Base-by-base conservation (phyloP, 1,284 basidiomycete species). In the Marasmius oreades region DNA sequence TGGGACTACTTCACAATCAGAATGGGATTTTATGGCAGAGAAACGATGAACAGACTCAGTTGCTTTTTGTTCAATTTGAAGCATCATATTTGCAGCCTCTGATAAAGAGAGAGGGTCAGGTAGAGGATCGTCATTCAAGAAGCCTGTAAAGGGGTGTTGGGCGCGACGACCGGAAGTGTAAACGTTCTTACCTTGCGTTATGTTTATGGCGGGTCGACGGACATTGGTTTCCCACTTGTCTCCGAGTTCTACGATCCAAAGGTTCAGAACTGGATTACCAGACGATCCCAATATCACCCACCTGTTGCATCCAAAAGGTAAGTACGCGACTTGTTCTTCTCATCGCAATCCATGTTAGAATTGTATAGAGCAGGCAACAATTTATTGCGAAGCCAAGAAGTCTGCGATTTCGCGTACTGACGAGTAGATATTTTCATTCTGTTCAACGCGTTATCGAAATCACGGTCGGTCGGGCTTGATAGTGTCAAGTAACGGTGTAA, bases 381-480 rank as follows among this genome's bases (percentile, higher is more conserved):
- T 70, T 97, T 95, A 67, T 94, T 95, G 39, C 85, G 81, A 52
- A 99, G 87, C 97, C 97, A 99, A 51, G 88, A 87, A 37, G 95
- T 78, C 69, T 99, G 97, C 18, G 87, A 80, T 68, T 91, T 93
- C 0, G 97, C 93, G 67, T 99, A 99, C 70, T 94, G 90, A 18
- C 92, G 77, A 1, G 96, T 99, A 0, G 89, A 88, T 0, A 82
- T 70, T 70, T 98, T 97, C 84, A 94, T 98, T 20, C 79, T 79
- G 39, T 89, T 85, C 1, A 93, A 74, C 0, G 91, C 92, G 18
- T 73, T 70, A 7, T 69, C 58, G 63, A 90, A 92, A 5, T 72
- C 64, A 52, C 70, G 60, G 60, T 79, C 72, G 7, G 80, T 70
- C 20, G 71, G 71, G 50, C 70, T 51, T 39, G 76, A 62, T 2